Conservation (phyloP, 2,329 filamentous ascomycete species). For the Fusarium mangiferae region DNA sequence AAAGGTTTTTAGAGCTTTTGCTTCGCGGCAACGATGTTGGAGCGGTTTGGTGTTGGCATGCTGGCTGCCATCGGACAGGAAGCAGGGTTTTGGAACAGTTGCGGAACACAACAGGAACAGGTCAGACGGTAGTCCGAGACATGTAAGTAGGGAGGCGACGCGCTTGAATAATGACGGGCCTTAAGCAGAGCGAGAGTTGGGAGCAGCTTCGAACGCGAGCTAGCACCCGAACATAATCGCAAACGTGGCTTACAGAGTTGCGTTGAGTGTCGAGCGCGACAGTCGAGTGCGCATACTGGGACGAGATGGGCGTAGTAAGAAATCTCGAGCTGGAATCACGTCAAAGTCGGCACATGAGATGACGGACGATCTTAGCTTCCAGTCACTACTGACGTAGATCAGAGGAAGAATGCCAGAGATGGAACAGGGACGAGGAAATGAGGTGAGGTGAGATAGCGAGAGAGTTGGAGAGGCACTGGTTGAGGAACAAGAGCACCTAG, state of each 20-base stretch:
- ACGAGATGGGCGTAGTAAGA: conserved; percentile 13
- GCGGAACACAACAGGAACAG: conserved; percentile 35
- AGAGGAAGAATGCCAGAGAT: conserved; percentile 9
- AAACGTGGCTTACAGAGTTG: conserved; percentile 35
- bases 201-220: conserved; percentile 33
- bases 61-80: conserved; percentile 35
- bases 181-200: conserved; percentile 27
- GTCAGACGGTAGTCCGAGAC: conserved; percentile 34
- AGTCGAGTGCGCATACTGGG: conserved; percentile 38
- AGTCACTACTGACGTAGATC: not conserved
- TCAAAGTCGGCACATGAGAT: conserved; percentile 1
- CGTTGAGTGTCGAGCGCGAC: conserved; percentile 29
- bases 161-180: conserved; percentile 16
- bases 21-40: conserved; percentile 39
- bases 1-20: conserved; percentile 27
- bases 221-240: conserved; percentile 30
- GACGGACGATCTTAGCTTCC: not conserved
- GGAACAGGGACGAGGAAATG: conserved; percentile 3
- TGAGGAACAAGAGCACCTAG: conserved; percentile 18
- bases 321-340: conserved; percentile 6
- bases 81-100: conserved; percentile 29
- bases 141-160: conserved; percentile 38
- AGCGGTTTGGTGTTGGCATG: conserved; percentile 38
- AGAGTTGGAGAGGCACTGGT: conserved; percentile 17
- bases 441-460: conserved; percentile 24